These are phyloP conservation scores for Paraphoma sp. DNA, from an alignment of 2,329 filamentous ascomycete genomes.

Conservation along the genomic window DNA sequence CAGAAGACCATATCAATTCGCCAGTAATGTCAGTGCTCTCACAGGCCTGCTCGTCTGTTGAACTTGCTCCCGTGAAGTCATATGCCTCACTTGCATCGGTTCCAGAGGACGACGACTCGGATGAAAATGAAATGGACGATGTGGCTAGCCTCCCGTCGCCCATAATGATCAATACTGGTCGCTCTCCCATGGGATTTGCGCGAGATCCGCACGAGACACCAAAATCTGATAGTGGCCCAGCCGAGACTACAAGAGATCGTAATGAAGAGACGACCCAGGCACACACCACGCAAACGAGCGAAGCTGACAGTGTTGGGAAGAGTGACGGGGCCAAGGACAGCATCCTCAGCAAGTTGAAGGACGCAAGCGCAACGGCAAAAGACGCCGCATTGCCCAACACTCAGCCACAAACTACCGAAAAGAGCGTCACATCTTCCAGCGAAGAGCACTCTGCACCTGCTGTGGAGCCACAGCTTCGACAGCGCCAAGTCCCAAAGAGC, in stretches of 20 bases:
- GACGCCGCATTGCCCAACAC: slow-evolving; percentile 11
- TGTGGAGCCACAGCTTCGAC: slow-evolving; percentile 17
- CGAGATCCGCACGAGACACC: slow-evolving; percentile 21
- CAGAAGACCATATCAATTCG: slow-evolving; percentile 21
- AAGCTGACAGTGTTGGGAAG: slow-evolving; percentile 22
- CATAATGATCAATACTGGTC: slow-evolving; percentile 15
- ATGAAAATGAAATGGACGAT: slow-evolving; percentile 27
- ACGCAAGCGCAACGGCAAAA: slow-evolving; percentile 19
- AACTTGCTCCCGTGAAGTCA: slow-evolving; percentile 32
- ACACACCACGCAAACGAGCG: slow-evolving; percentile 12
- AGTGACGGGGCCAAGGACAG: slow-evolving; percentile 22
- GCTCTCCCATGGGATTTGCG: slow-evolving; percentile 6
- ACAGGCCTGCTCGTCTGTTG: slow-evolving; percentile 40
- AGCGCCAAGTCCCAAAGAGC: slow-evolving; percentile 15
- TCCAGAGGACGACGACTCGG: slow-evolving; percentile 24
- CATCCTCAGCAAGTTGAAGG: slow-evolving; percentile 12
- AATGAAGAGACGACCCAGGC: slow-evolving; percentile 1
- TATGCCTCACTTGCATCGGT: slow-evolving; percentile 38
- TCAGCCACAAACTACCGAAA: slow-evolving; percentile 20
- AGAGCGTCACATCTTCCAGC: neutral
- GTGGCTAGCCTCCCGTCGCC: slow-evolving; percentile 29
- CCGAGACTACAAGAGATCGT: slow-evolving; percentile 8
- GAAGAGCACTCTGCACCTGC: slow-evolving; percentile 3
- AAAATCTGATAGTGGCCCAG: slow-evolving; percentile 19
- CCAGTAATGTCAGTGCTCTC: slow-evolving; percentile 32